Evolutionary conservation across 345 rosid genomes (phyloP), one percentile per base, ranked within the genome.

Genomic region (Dimocarpus longan): DNA sequence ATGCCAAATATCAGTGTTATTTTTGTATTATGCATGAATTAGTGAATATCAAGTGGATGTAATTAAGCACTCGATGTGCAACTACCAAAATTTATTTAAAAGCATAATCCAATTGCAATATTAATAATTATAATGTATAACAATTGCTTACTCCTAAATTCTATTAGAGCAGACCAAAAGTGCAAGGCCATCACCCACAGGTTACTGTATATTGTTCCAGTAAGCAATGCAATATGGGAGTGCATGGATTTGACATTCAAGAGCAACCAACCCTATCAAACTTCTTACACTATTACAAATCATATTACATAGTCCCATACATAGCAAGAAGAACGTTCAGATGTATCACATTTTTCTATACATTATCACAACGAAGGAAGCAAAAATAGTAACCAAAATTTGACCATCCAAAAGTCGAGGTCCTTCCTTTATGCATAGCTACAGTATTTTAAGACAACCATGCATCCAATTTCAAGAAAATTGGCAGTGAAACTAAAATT

Each of bases 1-100:
- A 71, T 46, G 67, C 37, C n/a, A 79, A 46, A 39, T 16, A 82
- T 43, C 48, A 32, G 66, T 39, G 5, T 21, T 28, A 22, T n/a
- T 16, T 10, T 60, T 37, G 10, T 70, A 32, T 21, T 64, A 71
- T 19, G 12, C 54, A 64, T 48, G 44, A 6, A 5, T 16, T 11
- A 28, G 19, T 11, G 37, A 21, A 73, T 60, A 32, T 66, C 37
- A 54, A 19, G 16, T 28, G 32, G 26, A 76, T 13, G 16, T 18
- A 15, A 71, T 74, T 37, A 62, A n/a, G 12, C 57, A 74, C 19
- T 43, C 54, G 22, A 60, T 24, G 44, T 59, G 13, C 3, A n/a
- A 71, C 43, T 21, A 18, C 46, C 54, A 71, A 39, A 24, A n/a
- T 59, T 11, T 11, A 22, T 73, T 12, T 40, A 10, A 73, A 21